These are phyloP conservation scores for Starmerella tilneyi DNA, from an alignment of 805 yeast genomes.

Conservation along the genomic window DNA sequence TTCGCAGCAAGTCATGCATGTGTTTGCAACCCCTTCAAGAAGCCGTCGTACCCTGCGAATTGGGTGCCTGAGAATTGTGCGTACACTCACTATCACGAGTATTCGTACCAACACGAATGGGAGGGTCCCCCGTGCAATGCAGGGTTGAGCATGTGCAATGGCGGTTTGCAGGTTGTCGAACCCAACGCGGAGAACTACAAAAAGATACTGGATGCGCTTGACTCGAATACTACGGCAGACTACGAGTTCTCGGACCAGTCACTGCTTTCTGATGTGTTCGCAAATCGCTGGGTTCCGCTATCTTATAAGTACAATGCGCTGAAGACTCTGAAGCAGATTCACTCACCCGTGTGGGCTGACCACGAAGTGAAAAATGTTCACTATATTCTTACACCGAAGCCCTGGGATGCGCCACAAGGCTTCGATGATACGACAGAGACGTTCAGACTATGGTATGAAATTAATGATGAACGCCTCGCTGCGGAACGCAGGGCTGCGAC, in stretches of 20 bases:
- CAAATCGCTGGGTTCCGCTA: conserved; percentile 42
- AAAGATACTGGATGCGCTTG: conserved; percentile 37
- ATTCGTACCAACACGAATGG: conserved; percentile 23
- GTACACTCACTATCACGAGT: conserved; percentile 35
- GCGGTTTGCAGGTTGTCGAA: conserved; percentile 46
- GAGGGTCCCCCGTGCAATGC: conserved; percentile 37
- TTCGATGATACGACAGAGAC: conserved; percentile 39
- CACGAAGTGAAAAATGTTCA: conserved; percentile 46
- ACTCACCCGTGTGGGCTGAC: conserved; percentile 40
- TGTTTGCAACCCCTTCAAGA: conserved; percentile 48
- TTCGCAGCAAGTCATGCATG: conserved; percentile 56
- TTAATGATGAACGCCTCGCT: conserved; percentile 29
- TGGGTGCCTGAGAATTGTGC: conserved; percentile 47
- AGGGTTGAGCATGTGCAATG: conserved; percentile 45
- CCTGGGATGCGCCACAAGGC: conserved; percentile 39
- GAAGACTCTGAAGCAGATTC: conserved; percentile 42
- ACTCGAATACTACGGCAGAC: conserved; percentile 32
- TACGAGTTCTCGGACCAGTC: conserved; percentile 54
- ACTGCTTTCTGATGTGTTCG: conserved; percentile 44
- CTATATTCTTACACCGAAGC: conserved; percentile 49
- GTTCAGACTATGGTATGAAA: conserved; percentile 43
- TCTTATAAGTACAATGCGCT: conserved; percentile 47
- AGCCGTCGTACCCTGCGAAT: conserved; percentile 43
- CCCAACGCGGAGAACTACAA: conserved; percentile 36
- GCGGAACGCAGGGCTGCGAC: conserved; percentile 12